Evolutionary conservation across 495 filamentous ascomycete genomes (phyloP), one percentile per base, ranked within the genome.

Genomic region (Hypomontagnella monticulosa): DNA sequence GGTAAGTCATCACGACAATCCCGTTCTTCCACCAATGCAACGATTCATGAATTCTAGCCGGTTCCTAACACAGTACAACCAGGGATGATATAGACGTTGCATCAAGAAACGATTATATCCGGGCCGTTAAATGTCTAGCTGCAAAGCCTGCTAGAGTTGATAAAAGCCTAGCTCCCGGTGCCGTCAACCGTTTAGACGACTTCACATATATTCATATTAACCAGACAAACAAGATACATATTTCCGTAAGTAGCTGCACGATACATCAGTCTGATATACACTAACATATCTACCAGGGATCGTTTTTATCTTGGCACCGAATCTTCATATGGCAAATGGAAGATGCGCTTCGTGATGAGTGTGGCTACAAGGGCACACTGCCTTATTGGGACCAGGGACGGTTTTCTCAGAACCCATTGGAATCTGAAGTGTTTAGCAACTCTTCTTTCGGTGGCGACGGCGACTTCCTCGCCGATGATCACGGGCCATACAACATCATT

Each of bases 141-240:
- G 50, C 63, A 30, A 79, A 81, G 70, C 84, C 88, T 2, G 73
- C 86, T 1, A 82, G 71, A 42, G 79, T 54, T 73, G 79, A 60
- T 51, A 71, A 18, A 16, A 68, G 10, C 23, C 43, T 67, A 65
- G 71, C 72, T 44, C 76, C 78, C 14, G 79, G 78, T 3, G 74
- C 76, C 30, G 69, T 75, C 23, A 69, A 71, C 10, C 67, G 77
- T 16, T 23, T 84, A 59, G 90, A 92, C 75, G 88, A 92, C 71
- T 91, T 92, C 57, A 80, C 86, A 34, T 85, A 78, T 5, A 82
- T 83, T 1, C 90, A 92, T 71, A 83, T 88, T 63, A 83, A 84
- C 59, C 78, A 87, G 66, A 88, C 86, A 0, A 57, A 78, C 4
- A 57, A 62, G 6, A 88, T 91, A 59, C 89, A 92, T 61, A 80